Evolutionary conservation across 1,284 basidiomycete genomes (phyloP).

Genomic region (Leccinum subfulvum): DNA sequence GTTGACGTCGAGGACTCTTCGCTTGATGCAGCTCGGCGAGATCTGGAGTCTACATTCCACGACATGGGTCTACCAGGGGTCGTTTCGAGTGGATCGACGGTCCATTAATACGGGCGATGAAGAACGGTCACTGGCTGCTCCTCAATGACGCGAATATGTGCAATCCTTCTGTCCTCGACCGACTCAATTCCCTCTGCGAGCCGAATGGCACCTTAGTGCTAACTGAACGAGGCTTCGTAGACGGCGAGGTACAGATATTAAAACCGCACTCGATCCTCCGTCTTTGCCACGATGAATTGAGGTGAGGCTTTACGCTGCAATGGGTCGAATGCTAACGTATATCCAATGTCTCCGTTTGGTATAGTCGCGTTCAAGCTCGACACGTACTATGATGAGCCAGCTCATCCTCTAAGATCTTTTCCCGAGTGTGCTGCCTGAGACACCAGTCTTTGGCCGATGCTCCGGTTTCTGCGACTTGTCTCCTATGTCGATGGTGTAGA

Average conservation of each 20-base stretch:
- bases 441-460: too few species aligned
- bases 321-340: too few species aligned
- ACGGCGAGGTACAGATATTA: conserved; percentile 75
- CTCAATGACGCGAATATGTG: conserved; percentile 95
- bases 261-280: conserved; percentile 88
- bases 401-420: too few species aligned
- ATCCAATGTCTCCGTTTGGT: too few species aligned
- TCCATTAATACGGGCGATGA: conserved; percentile 87
- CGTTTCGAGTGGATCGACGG: conserved; percentile 97
- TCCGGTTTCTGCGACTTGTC: too few species aligned
- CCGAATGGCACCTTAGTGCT: conserved; percentile 78
- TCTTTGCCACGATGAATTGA: conserved; percentile 35
- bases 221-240: conserved; percentile 86
- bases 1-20: conserved; percentile 15
- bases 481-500: too few species aligned
- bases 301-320: too few species aligned
- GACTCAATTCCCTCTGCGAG: conserved; percentile 97
- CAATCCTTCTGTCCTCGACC: conserved; percentile 92
- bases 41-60: conserved; percentile 19
- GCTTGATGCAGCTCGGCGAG: conserved; percentile 12
- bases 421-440: too few species aligned
- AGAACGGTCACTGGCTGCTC: conserved; percentile 86
- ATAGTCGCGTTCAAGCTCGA: too few species aligned
- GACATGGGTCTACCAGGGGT: conserved; percentile 38
- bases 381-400: too few species aligned